A percentile compares a stretch with the other conserved stretches of the same genome.
These are phyloP conservation scores for Xylaria sp. DNA, from an alignment of 2,329 filamentous ascomycete species.

Conservation along the genomic window DNA sequence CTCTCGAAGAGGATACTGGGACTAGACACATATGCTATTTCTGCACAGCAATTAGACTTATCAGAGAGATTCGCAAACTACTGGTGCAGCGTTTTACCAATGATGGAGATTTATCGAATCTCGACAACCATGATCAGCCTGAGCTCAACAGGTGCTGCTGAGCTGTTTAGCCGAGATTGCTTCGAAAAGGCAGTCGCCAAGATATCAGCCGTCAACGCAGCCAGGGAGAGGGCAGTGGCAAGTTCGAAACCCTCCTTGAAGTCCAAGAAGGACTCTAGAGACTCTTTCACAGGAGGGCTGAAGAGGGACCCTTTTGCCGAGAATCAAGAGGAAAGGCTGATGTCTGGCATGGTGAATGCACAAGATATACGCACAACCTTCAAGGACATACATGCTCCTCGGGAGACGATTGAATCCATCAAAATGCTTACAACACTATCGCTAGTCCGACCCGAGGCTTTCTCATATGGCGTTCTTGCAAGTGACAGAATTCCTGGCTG, in stretches of 20 bases:
- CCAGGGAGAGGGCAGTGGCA: constrained; percentile 33
- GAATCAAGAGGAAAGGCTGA: constrained; percentile 82
- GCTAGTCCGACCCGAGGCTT: constrained; percentile 89
- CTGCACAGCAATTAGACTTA: too few species aligned
- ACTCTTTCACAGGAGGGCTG: constrained; percentile 40
- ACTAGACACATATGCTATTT: constrained; percentile 23
- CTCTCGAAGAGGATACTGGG: constrained; percentile 34
- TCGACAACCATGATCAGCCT: constrained; percentile 46
- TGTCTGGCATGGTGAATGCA: constrained; percentile 83
- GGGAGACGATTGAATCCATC: constrained; percentile 85
- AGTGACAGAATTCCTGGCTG: constrained; percentile 91
- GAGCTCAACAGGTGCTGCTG: constrained; percentile 24
- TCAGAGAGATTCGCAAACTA: constrained; percentile 30
- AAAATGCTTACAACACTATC: constrained; percentile 90
- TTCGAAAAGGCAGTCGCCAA: constrained; percentile 36
- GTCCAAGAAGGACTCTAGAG: constrained; percentile 30
- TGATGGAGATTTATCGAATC: constrained; percentile 45
- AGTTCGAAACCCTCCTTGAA: not conserved
- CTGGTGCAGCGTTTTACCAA: constrained; percentile 38
- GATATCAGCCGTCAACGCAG: constrained; percentile 40
- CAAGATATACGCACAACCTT: constrained; percentile 88
- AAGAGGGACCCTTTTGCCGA: constrained; percentile 62
- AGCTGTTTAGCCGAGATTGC: constrained; percentile 35
- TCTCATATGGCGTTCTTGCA: constrained; percentile 91
- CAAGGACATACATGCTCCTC: constrained; percentile 82